Base-by-base conservation (phyloP, 164 flowering plant genomes). In the Protea cynaroides region DNA sequence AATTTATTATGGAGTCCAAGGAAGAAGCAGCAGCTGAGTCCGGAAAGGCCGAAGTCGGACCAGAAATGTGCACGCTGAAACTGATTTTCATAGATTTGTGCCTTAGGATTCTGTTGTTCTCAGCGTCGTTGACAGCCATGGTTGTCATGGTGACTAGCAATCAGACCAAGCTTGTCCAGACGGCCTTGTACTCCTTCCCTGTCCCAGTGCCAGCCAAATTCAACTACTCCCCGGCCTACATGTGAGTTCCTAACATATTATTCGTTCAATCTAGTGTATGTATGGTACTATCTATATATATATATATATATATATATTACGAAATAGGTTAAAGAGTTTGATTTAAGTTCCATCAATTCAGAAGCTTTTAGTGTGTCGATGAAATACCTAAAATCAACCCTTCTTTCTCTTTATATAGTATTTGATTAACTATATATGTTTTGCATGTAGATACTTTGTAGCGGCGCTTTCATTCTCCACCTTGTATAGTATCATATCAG, bases 61-160 rank as follows among this genome's bases (percentile, higher is more conserved):
- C 46, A 10, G 46, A 40, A 10, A 40, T 3, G 14, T 40, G 10
- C 46, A 8, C 46, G 1, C 8, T 4, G 13, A 12, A 40, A 9
- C 46, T 40, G 46, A 9, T 40, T 10, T 8, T 40, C 15, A n/a
- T 44, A 8, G 68, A 65, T 38, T 21, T 65, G 59, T 57, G 7
- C 25, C 25, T 65, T 17, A 36, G 68, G 29, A 22, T 65, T 13
- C 2, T 55, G 13, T n/a, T 46, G 51, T 55, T 65, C 12, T 37
- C 61, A 47, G 8, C 60, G 52, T 24, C 60, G 17, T n/a, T 55
- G 11, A 18, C 61, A 0, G n/a, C 61, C 36, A 52, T 65, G 29
- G 25, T 65, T 13, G 51, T 65, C 21, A 65, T 65, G 52, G 53
- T 44, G 13, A 65, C 68, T 25, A 24, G 68, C 46, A 65, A 65